phyloP scores from a whole-genome alignment of 2,329 filamentous ascomycete species.

The Trichoderma sp. region DNA sequence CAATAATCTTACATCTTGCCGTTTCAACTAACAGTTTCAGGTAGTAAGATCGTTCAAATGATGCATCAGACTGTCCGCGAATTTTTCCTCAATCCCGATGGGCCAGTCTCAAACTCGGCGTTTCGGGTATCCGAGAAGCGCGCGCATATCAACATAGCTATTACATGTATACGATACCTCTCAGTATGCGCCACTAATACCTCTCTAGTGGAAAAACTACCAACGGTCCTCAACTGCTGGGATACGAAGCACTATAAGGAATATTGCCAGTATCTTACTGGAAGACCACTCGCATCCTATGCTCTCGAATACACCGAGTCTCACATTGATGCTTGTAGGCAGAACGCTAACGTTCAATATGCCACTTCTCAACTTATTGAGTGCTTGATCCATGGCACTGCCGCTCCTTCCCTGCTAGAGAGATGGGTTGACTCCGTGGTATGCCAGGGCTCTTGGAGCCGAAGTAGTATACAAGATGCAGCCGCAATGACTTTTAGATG shows the following conservation, averaged over 20 bases:
- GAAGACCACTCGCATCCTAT: neutral
- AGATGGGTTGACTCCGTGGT: neutral
- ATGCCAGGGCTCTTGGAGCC: rapidly evolving
- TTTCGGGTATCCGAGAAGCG: neutral
- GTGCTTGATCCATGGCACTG: too few species aligned
- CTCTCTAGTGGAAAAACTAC: rapidly evolving
- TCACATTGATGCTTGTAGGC: neutral
- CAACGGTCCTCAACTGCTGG: rapidly evolving
- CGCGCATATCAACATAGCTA: neutral
- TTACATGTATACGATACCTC: neutral
- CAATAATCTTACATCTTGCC: too few species aligned
- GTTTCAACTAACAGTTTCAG: neutral
- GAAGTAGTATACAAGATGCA: rapidly evolving
- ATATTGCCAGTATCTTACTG: neutral
- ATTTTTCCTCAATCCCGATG: neutral
- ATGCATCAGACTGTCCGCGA: neutral
- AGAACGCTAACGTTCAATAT: rapidly evolving
- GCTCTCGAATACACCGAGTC: neutral
- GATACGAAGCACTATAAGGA: rapidly evolving
- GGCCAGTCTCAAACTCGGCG: neutral
- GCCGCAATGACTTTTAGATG: neutral
- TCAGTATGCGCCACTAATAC: neutral
- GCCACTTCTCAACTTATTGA: neutral
- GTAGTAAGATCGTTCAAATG: neutral
- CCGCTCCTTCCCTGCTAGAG: neutral